Conservation (phyloP, 257 asterid species). For the Solanum appendiculatum region DNA sequence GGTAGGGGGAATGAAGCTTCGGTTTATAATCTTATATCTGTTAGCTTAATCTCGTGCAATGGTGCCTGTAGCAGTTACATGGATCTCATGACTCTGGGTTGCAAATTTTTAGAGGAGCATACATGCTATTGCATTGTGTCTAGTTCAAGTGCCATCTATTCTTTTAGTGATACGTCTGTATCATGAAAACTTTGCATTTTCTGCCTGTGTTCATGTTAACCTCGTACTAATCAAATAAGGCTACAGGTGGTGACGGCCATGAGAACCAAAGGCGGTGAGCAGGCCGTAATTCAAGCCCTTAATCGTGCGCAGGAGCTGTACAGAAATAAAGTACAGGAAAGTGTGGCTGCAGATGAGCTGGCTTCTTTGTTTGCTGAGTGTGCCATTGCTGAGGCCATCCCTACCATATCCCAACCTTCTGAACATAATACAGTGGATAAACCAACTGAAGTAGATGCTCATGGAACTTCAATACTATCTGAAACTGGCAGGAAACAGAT, state of each 20-base stretch:
- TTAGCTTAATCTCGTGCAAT: not conserved
- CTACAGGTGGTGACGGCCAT: constrained; percentile 75
- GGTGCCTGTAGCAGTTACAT: not conserved
- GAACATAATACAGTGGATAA: constrained; percentile 13
- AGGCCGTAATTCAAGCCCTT: constrained; percentile 53
- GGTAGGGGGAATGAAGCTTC: not conserved
- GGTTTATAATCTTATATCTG: not conserved
- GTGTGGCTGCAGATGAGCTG: constrained; percentile 74
- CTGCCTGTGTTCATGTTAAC: not conserved
- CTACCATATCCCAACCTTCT: constrained; percentile 24
- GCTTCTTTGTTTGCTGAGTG: constrained; percentile 87
- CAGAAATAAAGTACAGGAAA: constrained; percentile 49
- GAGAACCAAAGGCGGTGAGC: constrained; percentile 75
- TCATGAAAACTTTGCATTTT: not conserved
- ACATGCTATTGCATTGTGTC: not conserved
- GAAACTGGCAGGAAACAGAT: constrained; percentile 74
- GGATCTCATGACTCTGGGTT: not conserved
- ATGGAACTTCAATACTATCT: constrained; percentile 67
- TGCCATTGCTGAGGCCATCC: constrained; percentile 84
- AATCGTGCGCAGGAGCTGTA: constrained; percentile 69
- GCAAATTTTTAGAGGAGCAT: not conserved
- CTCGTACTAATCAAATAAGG: not conserved
- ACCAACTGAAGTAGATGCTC: constrained; percentile 29
- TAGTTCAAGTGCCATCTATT: not conserved
- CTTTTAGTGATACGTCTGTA: not conserved